Conservation (phyloP, 805 yeast species). For the Pichia phayaonensis region DNA sequence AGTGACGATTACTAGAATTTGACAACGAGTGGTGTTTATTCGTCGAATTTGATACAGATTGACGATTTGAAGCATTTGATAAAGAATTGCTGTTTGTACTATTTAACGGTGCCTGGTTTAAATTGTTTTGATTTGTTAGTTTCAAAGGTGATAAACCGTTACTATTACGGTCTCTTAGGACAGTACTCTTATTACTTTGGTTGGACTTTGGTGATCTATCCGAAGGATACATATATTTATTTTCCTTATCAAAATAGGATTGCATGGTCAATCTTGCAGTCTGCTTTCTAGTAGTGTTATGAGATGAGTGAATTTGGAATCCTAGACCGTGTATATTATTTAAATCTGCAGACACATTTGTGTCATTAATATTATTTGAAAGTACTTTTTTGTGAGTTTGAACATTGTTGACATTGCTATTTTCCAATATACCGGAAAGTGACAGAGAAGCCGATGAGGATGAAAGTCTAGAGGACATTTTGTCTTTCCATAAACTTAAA, state of each 20-base stretch:
- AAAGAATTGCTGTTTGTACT: background rate
- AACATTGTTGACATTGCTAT: background rate
- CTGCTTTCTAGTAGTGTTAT: background rate
- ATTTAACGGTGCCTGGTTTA: background rate
- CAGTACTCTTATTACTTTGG: background rate
- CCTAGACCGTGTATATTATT: background rate
- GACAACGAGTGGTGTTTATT: background rate
- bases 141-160: background rate
- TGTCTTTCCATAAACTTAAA: background rate
- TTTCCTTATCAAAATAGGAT: slow-evolving; percentile 9
- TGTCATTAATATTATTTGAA: background rate
- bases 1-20: background rate
- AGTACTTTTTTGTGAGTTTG: background rate
- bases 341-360: background rate
- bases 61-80: background rate
- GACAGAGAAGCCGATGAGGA: background rate
- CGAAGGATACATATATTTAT: background rate
- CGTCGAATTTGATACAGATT: too few species aligned
- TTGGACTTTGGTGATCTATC: background rate
- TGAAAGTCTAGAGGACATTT: background rate
- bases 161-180: background rate
- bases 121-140: background rate
- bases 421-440: background rate
- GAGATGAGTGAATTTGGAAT: background rate
- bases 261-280: slow-evolving; percentile 6